Base-by-base conservation (phyloP, 352 stramenopile species). In the Globisporangium spinosum region DNA sequence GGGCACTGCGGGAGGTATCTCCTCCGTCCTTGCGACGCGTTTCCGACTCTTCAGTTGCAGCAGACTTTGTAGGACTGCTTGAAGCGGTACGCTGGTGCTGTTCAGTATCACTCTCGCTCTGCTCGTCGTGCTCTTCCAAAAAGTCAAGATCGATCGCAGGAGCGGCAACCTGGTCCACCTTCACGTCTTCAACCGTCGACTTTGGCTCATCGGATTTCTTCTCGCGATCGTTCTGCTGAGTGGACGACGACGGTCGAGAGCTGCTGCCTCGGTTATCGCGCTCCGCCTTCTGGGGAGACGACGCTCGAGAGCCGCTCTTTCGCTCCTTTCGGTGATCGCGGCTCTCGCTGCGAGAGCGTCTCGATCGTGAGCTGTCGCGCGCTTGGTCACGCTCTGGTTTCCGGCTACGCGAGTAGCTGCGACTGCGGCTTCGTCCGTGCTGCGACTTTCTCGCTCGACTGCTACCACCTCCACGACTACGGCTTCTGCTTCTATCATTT, bases 111-210 rank as follows among this genome's bases (percentile, higher is more conserved):
- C 73, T 84, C 12, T 83, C 81, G 67, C 77, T 88, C 0, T 58
- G 53, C 34, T 78, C 65, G 13, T 76, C 69, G 34, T 76, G 75
- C 25, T 91, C 83, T 43, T 93, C 80, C 61, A 95, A 65, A 66
- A 95, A 95, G 69, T 91, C 87, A 64, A 95, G 76, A 64, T 95
- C 87, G 69, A 95, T 95, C 2, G 87, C 87, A 60, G 87, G 87
- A 23, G 87, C 87, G 27, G 85, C 84, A 22, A 95, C 77, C 51
- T 92, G 77, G 54, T 94, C 82, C 53, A 89, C 65, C 70, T 93
- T 91, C 13, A 92, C 85, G 38, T 95, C 85, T 61, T 91, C 85
- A 38, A 79, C 74, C 29, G 67, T 85, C 59, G 64, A 64, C 6
- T 67, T 77, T 25, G 69, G 57, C 23, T 80, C 69, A 12, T 51